Evolutionary conservation across 2,329 filamentous ascomycete species (phyloP).

Genomic region (Aspergillus persii): DNA sequence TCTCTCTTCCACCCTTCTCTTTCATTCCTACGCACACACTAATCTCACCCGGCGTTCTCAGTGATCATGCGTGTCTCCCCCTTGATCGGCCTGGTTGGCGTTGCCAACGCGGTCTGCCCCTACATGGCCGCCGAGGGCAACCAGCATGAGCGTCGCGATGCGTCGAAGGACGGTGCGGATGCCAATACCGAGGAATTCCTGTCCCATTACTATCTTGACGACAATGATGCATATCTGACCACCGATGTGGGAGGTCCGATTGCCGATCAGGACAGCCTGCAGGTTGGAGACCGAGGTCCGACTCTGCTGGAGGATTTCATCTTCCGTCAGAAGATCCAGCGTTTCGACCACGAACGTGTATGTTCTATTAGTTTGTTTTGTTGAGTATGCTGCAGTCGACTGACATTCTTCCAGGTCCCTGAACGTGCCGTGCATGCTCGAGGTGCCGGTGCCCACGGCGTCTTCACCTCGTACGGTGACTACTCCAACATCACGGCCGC

Average conservation of each 20-base stretch:
- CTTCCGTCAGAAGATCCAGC: conserved; percentile 69
- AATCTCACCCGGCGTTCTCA: neutral
- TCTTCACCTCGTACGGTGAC: conserved; percentile 66
- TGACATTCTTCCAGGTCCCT: conserved; percentile 45
- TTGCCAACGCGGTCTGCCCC: conserved; percentile 41
- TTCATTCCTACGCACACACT: neutral
- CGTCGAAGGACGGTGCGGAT: conserved; percentile 21
- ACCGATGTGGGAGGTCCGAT: conserved; percentile 68
- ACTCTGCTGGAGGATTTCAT: conserved; percentile 71
- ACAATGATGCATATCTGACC: conserved; percentile 58
- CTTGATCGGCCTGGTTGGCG: conserved; percentile 30
- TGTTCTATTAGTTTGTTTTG: conserved; percentile 14
- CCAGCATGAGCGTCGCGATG: conserved; percentile 24
- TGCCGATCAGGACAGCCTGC: conserved; percentile 64
- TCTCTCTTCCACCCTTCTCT: neutral
- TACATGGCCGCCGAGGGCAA: conserved; percentile 36
- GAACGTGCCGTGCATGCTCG: conserved; percentile 69
- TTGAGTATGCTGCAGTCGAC: conserved; percentile 2
- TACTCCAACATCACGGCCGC: conserved; percentile 68
- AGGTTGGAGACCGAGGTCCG: conserved; percentile 64
- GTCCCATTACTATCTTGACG: conserved; percentile 50
- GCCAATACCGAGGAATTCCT: conserved; percentile 40
- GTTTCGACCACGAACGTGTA: conserved; percentile 70
- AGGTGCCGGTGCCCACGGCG: conserved; percentile 66
- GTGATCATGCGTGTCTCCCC: conserved; percentile 26